A percentile compares a stretch with the other conserved stretches of the same genome.
Conservation (phyloP, 495 filamentous ascomycete genomes). For the Aspergillus ostianus region DNA sequence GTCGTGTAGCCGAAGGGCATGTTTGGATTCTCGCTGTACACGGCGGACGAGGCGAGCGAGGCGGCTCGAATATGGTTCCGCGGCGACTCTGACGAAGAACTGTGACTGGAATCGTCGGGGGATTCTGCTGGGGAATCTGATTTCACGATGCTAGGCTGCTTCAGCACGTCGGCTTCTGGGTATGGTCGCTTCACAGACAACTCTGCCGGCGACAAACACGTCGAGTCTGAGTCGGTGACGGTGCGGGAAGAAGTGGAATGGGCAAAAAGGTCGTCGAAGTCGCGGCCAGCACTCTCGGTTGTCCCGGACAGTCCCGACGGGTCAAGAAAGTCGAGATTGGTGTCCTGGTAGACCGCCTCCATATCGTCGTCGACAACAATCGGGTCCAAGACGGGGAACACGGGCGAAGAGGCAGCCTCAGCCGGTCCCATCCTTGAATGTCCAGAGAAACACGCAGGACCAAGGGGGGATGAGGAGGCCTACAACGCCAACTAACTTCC, state of each 20-base stretch:
- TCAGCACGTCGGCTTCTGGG: constrained; percentile 36
- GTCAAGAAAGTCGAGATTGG: constrained; percentile 46
- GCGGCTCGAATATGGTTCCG: constrained; percentile 40
- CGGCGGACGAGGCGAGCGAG: constrained; percentile 40
- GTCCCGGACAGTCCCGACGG: constrained; percentile 36
- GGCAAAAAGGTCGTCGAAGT: constrained; percentile 46
- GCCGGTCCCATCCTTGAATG: constrained; percentile 40
- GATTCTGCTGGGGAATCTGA: constrained; percentile 47
- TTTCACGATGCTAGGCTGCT: constrained; percentile 31
- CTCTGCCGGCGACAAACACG: constrained; percentile 31
- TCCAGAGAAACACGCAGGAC: constrained; percentile 7
- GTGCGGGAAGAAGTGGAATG: constrained; percentile 30
- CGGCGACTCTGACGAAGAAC: constrained; percentile 46
- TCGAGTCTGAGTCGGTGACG: constrained; percentile 29
- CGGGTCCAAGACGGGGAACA: constrained; percentile 43
- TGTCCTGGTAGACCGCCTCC: constrained; percentile 40
- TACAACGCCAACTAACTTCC: constrained; percentile 10
- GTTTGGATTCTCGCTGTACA: constrained; percentile 40
- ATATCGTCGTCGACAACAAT: constrained; percentile 49
- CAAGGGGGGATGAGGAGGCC: constrained; percentile 9
- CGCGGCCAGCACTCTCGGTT: constrained; percentile 38
- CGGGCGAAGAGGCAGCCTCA: constrained; percentile 40
- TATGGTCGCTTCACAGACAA: constrained; percentile 31
- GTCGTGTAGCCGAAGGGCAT: constrained; percentile 33
- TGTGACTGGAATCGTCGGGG: constrained; percentile 41